Percentiles rank a stretch among this genome's conserved stretches.
Evolutionary conservation across 495 filamentous ascomycete species (phyloP).

Genomic region (Annulohypoxylon maeteangense): DNA sequence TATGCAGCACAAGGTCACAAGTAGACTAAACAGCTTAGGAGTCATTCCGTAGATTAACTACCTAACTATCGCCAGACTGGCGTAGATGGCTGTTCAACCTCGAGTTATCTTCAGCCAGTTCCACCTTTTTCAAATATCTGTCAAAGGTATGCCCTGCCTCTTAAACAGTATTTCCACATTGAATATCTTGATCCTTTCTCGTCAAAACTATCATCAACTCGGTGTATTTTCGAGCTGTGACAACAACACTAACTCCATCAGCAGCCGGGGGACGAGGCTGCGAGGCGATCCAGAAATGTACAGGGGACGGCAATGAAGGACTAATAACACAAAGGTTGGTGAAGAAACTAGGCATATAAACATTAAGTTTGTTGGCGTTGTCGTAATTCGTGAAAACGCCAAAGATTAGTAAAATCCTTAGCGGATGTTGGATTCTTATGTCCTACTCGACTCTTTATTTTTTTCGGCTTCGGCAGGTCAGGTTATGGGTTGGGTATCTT

Average conservation of each 20-base stretch:
- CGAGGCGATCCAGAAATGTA: conserved; percentile 44
- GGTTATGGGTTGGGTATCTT: conserved; percentile 39
- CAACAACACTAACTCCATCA: conserved; percentile 25
- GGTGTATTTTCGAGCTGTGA: conserved; percentile 9
- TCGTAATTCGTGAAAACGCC: conserved; percentile 42
- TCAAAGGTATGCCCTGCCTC: conserved; percentile 18
- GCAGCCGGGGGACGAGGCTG: conserved; percentile 46
- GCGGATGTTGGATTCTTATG: conserved; percentile 23
- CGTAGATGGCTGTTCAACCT: conserved; percentile 25
- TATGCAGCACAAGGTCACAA: neutral
- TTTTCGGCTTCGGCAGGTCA: conserved; percentile 20
- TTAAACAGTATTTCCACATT: conserved; percentile 15
- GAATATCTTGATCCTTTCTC: conserved; percentile 20
- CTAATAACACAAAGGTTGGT: conserved; percentile 40
- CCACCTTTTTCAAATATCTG: conserved; percentile 19
- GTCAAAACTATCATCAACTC: conserved; percentile 12
- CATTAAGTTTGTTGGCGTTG: conserved; percentile 46
- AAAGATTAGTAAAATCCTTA: conserved; percentile 26
- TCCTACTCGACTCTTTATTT: conserved; percentile 22
- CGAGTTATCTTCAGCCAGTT: conserved; percentile 10
- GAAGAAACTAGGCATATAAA: conserved; percentile 48
- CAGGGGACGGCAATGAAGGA: conserved; percentile 35
- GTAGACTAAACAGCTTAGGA: conserved; percentile 10
- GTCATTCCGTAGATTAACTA: conserved; percentile 27
- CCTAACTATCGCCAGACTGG: conserved; percentile 25